Evolutionary conservation across 2,329 filamentous ascomycete genomes (phyloP).

Genomic region (Ambrosiella beaveri): DNA sequence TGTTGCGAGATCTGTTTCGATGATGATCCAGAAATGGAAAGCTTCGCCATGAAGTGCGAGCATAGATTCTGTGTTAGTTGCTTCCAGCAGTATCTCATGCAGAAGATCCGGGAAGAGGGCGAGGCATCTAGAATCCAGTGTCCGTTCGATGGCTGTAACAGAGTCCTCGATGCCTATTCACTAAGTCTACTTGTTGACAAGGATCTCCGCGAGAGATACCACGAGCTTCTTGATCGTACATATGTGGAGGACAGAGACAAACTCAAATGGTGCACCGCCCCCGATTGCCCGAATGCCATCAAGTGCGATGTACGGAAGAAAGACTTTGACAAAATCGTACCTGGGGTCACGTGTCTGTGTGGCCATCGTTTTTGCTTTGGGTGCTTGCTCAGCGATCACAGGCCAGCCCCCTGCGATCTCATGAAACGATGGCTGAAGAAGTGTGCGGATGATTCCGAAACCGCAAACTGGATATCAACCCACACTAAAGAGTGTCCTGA

Average conservation of each 20-base stretch:
- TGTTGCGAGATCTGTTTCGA: constrained; percentile 93
- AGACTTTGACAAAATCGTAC: constrained; percentile 69
- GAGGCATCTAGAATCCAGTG: constrained; percentile 92
- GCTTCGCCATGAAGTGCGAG: constrained; percentile 87
- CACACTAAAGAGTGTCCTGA: constrained; percentile 97
- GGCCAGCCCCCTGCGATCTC: constrained; percentile 76
- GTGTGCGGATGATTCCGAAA: constrained; percentile 94
- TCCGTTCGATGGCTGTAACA: constrained; percentile 69
- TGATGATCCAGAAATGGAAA: constrained; percentile 57
- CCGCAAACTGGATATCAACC: constrained; percentile 97
- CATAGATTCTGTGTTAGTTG: constrained; percentile 89
- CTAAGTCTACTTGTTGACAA: constrained; percentile 55
- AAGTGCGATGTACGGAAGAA: constrained; percentile 80
- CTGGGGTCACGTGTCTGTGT: constrained; percentile 74
- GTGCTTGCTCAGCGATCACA: constrained; percentile 76
- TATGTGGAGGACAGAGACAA: constrained; percentile 95
- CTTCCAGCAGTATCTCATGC: constrained; percentile 75
- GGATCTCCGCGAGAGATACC: constrained; percentile 49
- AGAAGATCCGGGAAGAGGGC: constrained; percentile 90
- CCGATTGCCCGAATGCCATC: constrained; percentile 88
- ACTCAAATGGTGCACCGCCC: constrained; percentile 93
- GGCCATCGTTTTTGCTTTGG: constrained; percentile 89
- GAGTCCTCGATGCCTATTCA: constrained; percentile 80
- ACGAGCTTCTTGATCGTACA: constrained; percentile 72
- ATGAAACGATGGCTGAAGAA: constrained; percentile 97